phyloP scores from a whole-genome alignment of 164 flowering plant genomes.

The Chimonanthus praecox region DNA sequence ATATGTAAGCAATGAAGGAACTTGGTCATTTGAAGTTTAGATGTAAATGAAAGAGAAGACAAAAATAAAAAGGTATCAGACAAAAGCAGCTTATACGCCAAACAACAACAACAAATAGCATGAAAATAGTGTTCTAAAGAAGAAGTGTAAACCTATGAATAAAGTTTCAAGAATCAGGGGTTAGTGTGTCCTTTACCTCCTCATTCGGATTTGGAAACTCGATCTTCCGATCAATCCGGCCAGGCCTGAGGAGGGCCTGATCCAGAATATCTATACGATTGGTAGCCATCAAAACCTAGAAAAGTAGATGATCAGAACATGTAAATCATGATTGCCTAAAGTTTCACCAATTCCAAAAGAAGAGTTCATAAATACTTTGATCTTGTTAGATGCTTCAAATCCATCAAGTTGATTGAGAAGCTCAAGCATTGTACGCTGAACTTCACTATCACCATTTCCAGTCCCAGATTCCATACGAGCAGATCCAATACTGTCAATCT shows the following conservation, averaged over 20 bases:
- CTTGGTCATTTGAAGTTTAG: too few species aligned
- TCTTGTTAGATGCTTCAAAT: constrained; percentile 97
- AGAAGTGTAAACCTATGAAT: too few species aligned
- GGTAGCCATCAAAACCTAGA: constrained; percentile 94
- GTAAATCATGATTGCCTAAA: not conserved
- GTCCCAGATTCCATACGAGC: constrained; percentile 98
- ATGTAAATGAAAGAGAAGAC: too few species aligned
- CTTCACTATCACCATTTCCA: constrained; percentile 99
- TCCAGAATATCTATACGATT: constrained; percentile 94
- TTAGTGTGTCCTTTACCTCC: constrained; percentile 39
- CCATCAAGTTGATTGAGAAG: constrained; percentile 99
- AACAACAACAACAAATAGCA: too few species aligned
- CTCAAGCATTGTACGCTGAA: constrained; percentile 97
- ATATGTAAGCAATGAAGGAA: too few species aligned
- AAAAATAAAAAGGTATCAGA: too few species aligned
- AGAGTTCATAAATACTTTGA: constrained; percentile 43
- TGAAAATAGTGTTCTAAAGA: too few species aligned
- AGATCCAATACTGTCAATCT: constrained; percentile 99
- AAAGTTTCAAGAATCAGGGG: too few species aligned
- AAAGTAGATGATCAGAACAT: not conserved
- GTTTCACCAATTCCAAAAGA: not conserved
- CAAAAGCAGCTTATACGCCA: too few species aligned
- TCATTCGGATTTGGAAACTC: constrained; percentile 97
- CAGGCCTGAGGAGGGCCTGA: constrained; percentile 98
- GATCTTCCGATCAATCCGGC: constrained; percentile 91